Percentiles rank a stretch among this genome's conserved stretches.
Evolutionary conservation across 192 early-diverging fungal species (phyloP).

Genomic region (Umbelopsis sp.): DNA sequence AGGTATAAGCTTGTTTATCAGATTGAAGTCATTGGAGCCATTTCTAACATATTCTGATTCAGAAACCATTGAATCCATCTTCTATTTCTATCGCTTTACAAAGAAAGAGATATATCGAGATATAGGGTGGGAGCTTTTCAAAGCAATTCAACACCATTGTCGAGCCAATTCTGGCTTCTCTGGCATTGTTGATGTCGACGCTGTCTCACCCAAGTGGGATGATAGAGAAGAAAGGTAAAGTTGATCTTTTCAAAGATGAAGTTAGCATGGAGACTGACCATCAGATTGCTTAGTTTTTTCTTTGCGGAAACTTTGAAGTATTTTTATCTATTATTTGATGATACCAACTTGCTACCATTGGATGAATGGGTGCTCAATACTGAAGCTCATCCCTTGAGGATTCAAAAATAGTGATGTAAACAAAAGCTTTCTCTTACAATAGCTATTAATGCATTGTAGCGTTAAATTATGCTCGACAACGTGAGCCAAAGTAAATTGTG

Average conservation of each 20-base stretch:
- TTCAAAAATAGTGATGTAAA: slow-evolving; percentile 13
- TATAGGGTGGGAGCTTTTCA: slow-evolving; percentile 66
- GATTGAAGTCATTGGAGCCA: neutral
- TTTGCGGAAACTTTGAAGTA: slow-evolving; percentile 97
- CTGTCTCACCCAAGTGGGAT: slow-evolving; percentile 31
- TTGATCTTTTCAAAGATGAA: neutral
- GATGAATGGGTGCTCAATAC: slow-evolving; percentile 93
- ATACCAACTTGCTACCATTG: slow-evolving; percentile 61
- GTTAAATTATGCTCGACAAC: too few species aligned
- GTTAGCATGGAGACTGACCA: neutral
- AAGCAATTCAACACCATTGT: slow-evolving; percentile 52
- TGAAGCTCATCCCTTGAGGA: slow-evolving; percentile 86
- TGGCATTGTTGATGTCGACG: slow-evolving; percentile 46
- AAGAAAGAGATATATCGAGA: slow-evolving; percentile 67
- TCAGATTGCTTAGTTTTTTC: slow-evolving; percentile 66
- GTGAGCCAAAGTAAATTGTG: too few species aligned
- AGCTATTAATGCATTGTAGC: too few species aligned
- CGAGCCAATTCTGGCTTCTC: slow-evolving; percentile 52
- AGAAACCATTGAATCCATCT: slow-evolving; percentile 76
- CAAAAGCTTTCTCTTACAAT: neutral
- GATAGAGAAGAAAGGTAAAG: slow-evolving; percentile 58
- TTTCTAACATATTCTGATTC: slow-evolving; percentile 8
- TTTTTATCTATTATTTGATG: slow-evolving; percentile 84
- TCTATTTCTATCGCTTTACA: slow-evolving; percentile 74
- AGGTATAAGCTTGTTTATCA: slow-evolving; percentile 27